Base-by-base conservation (phyloP, 2,329 filamentous ascomycete genomes). In the Paecilomyces fulvus region DNA sequence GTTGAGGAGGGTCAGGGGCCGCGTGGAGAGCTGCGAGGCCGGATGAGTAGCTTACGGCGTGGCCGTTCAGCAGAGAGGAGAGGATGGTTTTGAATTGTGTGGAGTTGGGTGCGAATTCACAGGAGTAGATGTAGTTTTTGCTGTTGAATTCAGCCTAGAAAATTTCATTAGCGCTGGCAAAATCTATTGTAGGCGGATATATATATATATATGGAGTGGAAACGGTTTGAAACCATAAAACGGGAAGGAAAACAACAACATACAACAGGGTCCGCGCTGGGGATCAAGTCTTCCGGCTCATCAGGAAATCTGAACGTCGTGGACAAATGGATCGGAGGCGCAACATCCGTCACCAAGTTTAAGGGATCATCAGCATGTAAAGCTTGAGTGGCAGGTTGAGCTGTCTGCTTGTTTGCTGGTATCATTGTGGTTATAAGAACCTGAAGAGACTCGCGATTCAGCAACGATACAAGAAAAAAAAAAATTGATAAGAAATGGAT, bases 21-120 rank as follows among this genome's bases (percentile, higher is more conserved):
- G 90, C 92, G 72, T 97, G 89, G 75, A 96, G 92, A 53, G 92
- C 90, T 10, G 90, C 83, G 21, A 97, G 83, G 3, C 94, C 94
- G 3, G 89, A 95, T 37, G 83, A 78, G 76, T 97, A 99, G 53
- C 87, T 89, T 28, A 96, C 69, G 4, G 81, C 88, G 61, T 83
- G 80, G 37, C 69, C 73, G 30, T 75, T 65, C n/a, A 96, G 77
- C 58, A 96, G 78, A 17, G 84, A 81, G 30, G 85, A 83, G 37
- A 97, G 84, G 60, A 96, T 81, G 10, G 89, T 80, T 75, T 97
- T 94, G 61, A 97, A 83, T 17, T 92, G 90, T 14, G 87, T 89
- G 55, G 85, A 86, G 72, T 90, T 96, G 51, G 92, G 90, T 1
- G 85, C 84, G 3, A 84, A 83, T 63, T 87, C 77, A 57, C 94